phyloP scores from a whole-genome alignment of 768 basidiomycete species.

The Auriscalpium orientale region DNA sequence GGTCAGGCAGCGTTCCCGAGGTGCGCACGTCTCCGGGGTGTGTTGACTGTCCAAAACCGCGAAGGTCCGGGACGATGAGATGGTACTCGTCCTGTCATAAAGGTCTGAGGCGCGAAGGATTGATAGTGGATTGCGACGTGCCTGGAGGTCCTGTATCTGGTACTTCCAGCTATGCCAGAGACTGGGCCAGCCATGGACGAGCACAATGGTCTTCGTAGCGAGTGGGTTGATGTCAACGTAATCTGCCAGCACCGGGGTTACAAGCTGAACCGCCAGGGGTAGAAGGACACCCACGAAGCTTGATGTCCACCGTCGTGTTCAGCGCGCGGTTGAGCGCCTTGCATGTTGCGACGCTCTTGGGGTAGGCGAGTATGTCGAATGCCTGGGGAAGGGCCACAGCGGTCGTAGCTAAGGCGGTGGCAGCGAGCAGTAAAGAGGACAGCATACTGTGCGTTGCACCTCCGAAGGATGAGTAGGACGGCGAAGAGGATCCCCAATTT shows the following conservation, averaged over 20 bases:
- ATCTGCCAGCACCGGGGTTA: background rate
- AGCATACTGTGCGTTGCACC: too few species aligned
- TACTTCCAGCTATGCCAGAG: slow-evolving; percentile 70
- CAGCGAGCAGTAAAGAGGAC: too few species aligned
- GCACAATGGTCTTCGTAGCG: slow-evolving; percentile 44
- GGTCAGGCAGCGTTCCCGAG: slow-evolving; percentile 52
- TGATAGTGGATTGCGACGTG: slow-evolving; percentile 24
- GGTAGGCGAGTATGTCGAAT: background rate
- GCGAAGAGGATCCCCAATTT: too few species aligned
- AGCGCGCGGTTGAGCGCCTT: slow-evolving; percentile 10
- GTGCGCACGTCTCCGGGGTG: slow-evolving; percentile 55
- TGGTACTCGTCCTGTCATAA: slow-evolving; percentile 46
- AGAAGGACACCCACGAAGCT: slow-evolving; percentile 6
- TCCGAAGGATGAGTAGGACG: too few species aligned
- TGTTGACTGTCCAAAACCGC: slow-evolving; percentile 64
- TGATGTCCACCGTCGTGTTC: slow-evolving; percentile 1
- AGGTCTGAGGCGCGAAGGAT: background rate
- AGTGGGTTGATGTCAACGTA: slow-evolving; percentile 58
- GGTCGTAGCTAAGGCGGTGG: too few species aligned
- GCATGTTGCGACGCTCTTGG: slow-evolving; percentile 9
- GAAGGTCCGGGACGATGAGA: slow-evolving; percentile 55
- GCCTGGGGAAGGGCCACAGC: too few species aligned
- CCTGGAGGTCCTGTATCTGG: slow-evolving; percentile 58
- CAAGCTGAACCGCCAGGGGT: background rate
- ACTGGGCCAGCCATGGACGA: slow-evolving; percentile 78